Base-by-base conservation (phyloP, 108 stramenopile species). In the Nitzschia sp. region DNA sequence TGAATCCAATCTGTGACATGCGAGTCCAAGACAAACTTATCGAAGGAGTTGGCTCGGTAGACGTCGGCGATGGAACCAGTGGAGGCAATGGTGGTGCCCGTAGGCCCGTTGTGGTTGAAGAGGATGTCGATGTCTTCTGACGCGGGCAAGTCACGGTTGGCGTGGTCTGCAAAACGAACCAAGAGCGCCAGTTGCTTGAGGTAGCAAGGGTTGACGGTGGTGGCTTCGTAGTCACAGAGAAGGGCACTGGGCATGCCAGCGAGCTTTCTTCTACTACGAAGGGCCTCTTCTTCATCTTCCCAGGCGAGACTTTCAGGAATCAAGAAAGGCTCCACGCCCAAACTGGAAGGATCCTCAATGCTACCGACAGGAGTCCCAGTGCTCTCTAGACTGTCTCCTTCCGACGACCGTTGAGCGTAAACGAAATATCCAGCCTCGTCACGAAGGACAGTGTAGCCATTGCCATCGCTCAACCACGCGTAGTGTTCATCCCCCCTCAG, bases 101-200 rank as follows among this genome's bases (percentile, higher is more conserved):
- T 58, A 43, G 67, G 62, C 0, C 80, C 80, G 37, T 52, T 50
- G 43, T 65, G 53, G 39, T 79, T 79, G 51, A 67, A 73, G 6
- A 79, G 62, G 10, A 67, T 22, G 12, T 73, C 67, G 42, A 69
- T 63, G 26, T 79, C 67, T 7, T 62, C 52, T 3, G 15, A 29
- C 0, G 60, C 19, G 1, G 71, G 71, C 50, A 79, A 46, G 37
- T 43, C 29, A 24, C 78, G 67, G 38, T 53, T 34, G 25, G 42
- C 24, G 38, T 79, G 77, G 57, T 70, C 68, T 2, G 55, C 41
- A 54, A 67, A 76, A 0, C 52, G 62, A 0, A 76, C 63, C 48
- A 76, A 43, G 15, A 69, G 37, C 25, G 60, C 75, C 29, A 76
- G 44, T 43, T 37, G 77, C 58, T 52, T 65, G 22, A 66, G 57